phyloP scores from a whole-genome alignment of 1,139 yeast species.

The Sugiyamaella castrensis region DNA sequence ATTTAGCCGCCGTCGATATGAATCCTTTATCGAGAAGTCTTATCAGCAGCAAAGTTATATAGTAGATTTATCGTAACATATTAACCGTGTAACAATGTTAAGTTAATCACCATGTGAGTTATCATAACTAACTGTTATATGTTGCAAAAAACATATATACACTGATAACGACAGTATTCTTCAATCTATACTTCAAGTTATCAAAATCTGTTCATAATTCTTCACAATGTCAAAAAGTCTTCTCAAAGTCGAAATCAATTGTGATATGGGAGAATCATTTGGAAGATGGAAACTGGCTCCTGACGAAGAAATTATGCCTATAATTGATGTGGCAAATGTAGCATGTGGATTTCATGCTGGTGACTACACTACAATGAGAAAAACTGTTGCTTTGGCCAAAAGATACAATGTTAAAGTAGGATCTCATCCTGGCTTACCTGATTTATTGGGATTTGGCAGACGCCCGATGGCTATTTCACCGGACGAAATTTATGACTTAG shows the following conservation, averaged over 20 bases:
- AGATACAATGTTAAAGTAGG: conserved; percentile 6
- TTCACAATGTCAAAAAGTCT: conserved; percentile 1
- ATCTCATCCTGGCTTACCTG: conserved; percentile 8
- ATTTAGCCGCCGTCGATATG: too few species aligned
- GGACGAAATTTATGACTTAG: conserved; percentile 5
- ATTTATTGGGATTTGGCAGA: conserved; percentile 5
- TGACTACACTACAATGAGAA: conserved; percentile 6
- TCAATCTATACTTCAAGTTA: too few species aligned
- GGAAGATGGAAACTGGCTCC: conserved; percentile 10
- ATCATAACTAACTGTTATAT: too few species aligned
- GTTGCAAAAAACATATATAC: too few species aligned
- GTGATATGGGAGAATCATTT: conserved; percentile 10
- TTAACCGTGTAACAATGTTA: too few species aligned
- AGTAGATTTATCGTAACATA: too few species aligned
- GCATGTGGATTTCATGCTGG: conserved; percentile 10
- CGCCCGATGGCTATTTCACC: conserved; percentile 8
- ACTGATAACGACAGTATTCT: too few species aligned
- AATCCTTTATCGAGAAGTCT: too few species aligned
- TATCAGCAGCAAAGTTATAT: too few species aligned
- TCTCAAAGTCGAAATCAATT: conserved; percentile 7
- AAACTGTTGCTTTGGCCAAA: conserved; percentile 3
- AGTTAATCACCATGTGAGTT: too few species aligned
- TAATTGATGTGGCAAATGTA: conserved; percentile 8
- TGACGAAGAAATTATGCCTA: conserved; percentile 7
- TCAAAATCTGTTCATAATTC: too few species aligned